Evolutionary conservation across 2,329 filamentous ascomycete genomes (phyloP).

Genomic region (Claviceps pusilla): DNA sequence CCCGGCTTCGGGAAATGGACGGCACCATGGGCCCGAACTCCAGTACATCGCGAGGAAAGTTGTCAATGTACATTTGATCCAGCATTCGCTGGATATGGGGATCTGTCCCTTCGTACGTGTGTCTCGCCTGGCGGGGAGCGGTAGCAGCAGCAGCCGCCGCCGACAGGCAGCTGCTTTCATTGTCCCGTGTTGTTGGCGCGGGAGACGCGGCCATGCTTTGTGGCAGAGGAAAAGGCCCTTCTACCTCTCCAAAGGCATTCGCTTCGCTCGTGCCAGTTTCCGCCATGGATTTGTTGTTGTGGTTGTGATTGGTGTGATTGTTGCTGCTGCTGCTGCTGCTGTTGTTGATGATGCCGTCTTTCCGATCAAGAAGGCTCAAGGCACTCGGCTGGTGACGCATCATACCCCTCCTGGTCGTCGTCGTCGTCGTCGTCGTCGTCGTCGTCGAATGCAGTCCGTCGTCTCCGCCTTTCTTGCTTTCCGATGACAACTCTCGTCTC

Average conservation of each 20-base stretch:
- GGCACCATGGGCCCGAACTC: slow-evolving; percentile 72
- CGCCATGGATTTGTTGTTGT: slow-evolving; percentile 33
- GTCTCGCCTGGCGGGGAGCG: slow-evolving; percentile 38
- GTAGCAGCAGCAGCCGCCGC: slow-evolving; percentile 5
- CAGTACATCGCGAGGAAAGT: slow-evolving; percentile 48
- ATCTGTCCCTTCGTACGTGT: slow-evolving; percentile 74
- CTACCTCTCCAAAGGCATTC: slow-evolving; percentile 45
- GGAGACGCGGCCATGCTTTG: slow-evolving; percentile 15
- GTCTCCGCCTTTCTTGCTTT: slow-evolving; percentile 12
- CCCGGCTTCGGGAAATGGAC: slow-evolving; percentile 43
- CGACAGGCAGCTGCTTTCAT: slow-evolving; percentile 17
- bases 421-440: slow-evolving; percentile 11
- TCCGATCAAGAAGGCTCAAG: slow-evolving; percentile 42
- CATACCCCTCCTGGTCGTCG: slow-evolving; percentile 26
- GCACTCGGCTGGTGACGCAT: slow-evolving; percentile 46
- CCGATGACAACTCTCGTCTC: slow-evolving; percentile 19
- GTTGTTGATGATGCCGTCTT: slow-evolving; percentile 27
- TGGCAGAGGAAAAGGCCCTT: slow-evolving; percentile 33
- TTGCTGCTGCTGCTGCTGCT: too few species aligned
- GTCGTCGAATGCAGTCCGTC: slow-evolving; percentile 26
- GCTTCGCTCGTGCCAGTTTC: slow-evolving; percentile 45
- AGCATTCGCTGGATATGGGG: slow-evolving; percentile 56
- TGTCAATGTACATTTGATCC: slow-evolving; percentile 69
- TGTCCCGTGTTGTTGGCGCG: slow-evolving; percentile 9
- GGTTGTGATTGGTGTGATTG: too few species aligned